A percentile compares a stretch with the other conserved stretches of the same genome.
These are phyloP conservation scores for Blepharisma undulans DNA, from an alignment of 169 alveolate species.

Conservation along the genomic window DNA sequence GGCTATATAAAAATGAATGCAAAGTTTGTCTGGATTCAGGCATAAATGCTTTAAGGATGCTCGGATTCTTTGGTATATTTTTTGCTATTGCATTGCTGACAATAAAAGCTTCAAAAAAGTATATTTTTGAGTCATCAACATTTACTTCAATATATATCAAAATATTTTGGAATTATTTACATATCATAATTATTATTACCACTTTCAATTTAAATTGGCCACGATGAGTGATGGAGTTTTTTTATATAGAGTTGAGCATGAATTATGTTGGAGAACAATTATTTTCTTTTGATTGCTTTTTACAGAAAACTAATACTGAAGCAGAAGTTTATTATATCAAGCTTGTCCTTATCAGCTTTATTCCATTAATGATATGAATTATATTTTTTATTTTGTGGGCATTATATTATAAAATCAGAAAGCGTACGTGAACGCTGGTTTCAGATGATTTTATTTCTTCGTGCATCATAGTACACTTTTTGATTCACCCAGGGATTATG, in stretches of 20 bases:
- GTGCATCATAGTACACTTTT: constrained; percentile 28
- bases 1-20: not conserved
- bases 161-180: constrained; percentile 39
- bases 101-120: constrained; percentile 4
- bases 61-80: constrained; percentile 20
- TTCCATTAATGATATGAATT: not conserved
- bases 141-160: not conserved
- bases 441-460: not conserved
- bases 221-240: constrained; percentile 10
- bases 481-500: constrained; percentile 42
- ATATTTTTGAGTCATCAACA: not conserved
- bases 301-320: not conserved
- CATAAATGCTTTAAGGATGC: not conserved
- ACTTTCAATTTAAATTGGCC: constrained; percentile 61
- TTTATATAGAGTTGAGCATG: not conserved
- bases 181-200: constrained; percentile 43
- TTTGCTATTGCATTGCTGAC: not conserved
- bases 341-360: not conserved
- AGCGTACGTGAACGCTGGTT: not conserved
- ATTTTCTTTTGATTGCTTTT: constrained; percentile 22
- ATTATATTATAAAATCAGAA: not conserved
- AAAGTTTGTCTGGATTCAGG: constrained; percentile 31
- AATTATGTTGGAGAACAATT: not conserved
- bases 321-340: not conserved
- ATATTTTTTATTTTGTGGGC: not conserved